phyloP scores from a whole-genome alignment of 345 rosid species.

The Geranium brycei region DNA sequence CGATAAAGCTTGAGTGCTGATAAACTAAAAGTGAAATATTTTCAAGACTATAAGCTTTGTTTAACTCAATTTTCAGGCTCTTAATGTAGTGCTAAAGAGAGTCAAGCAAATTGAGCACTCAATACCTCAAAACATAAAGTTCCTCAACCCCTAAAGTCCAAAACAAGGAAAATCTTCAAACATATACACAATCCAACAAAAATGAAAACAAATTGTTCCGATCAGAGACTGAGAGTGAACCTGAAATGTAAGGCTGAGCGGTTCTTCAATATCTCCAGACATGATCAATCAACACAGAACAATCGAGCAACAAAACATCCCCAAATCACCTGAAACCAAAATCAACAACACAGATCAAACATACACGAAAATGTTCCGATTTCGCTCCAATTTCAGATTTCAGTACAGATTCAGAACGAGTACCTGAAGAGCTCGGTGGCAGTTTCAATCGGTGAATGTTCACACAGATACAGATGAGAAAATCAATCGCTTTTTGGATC shows the following conservation, averaged over 20 bases:
- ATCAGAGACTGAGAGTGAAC: constrained; percentile 13
- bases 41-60: neutral
- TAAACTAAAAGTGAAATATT: too few relatives aligned
- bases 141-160: too few relatives aligned
- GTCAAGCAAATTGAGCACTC: too few relatives aligned
- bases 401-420: too few relatives aligned
- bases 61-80: neutral
- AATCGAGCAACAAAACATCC: constrained; percentile 9
- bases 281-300: constrained; percentile 14
- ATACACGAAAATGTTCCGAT: too few relatives aligned
- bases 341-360: neutral
- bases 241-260: constrained; percentile 48
- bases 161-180: too few relatives aligned
- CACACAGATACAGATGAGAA: neutral
- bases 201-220: neutral
- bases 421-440: too few relatives aligned
- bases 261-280: constrained; percentile 62
- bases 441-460: too few relatives aligned
- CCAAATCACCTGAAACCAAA: constrained; percentile 6
- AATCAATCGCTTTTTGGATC: neutral
- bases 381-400: too few relatives aligned
- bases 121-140: too few relatives aligned
- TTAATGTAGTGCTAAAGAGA: neutral
- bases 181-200: neutral
- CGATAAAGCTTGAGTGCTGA: too few relatives aligned